Evolutionary conservation across 495 filamentous ascomycete genomes (phyloP).

Genomic region (Aspergillus leporis): DNA sequence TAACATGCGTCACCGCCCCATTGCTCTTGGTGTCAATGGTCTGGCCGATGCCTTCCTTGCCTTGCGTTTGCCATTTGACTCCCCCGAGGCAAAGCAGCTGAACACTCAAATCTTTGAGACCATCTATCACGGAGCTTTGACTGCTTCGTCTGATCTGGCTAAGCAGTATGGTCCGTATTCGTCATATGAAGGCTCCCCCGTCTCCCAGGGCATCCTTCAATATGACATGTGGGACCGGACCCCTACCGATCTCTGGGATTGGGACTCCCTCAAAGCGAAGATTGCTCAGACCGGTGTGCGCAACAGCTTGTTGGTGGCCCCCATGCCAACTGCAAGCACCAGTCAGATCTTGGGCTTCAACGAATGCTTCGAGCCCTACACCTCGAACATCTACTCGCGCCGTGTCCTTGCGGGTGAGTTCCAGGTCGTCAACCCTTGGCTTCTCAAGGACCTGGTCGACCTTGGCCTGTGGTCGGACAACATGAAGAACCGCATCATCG

Average conservation of each 20-base stretch:
- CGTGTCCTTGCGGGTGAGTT: constrained; percentile 98
- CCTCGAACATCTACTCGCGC: constrained; percentile 98
- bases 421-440: constrained; percentile 99
- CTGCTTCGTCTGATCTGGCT: constrained; percentile 82
- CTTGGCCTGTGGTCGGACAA: constrained; percentile 98
- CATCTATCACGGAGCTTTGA: constrained; percentile 95
- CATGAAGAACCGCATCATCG: constrained; percentile 99
- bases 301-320: constrained; percentile 92
- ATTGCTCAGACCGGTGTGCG: constrained; percentile 90
- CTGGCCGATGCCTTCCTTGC: constrained; percentile 98
- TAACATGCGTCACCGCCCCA: constrained; percentile 93
- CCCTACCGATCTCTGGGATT: constrained; percentile 95
- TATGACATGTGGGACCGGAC: constrained; percentile 98
- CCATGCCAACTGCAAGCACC: constrained; percentile 96
- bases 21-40: constrained; percentile 96
- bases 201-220: constrained; percentile 93
- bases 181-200: constrained; percentile 89
- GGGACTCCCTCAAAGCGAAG: constrained; percentile 82
- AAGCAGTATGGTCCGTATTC: constrained; percentile 80
- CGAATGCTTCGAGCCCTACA: constrained; percentile 99
- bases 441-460: constrained; percentile 96
- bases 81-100: constrained; percentile 83
- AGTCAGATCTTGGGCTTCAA: constrained; percentile 98
- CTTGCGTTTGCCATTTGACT: constrained; percentile 95
- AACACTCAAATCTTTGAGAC: constrained; percentile 99